Evolutionary conservation across 331 rosid genomes (phyloP).

Genomic region (Cydonia oblonga): DNA sequence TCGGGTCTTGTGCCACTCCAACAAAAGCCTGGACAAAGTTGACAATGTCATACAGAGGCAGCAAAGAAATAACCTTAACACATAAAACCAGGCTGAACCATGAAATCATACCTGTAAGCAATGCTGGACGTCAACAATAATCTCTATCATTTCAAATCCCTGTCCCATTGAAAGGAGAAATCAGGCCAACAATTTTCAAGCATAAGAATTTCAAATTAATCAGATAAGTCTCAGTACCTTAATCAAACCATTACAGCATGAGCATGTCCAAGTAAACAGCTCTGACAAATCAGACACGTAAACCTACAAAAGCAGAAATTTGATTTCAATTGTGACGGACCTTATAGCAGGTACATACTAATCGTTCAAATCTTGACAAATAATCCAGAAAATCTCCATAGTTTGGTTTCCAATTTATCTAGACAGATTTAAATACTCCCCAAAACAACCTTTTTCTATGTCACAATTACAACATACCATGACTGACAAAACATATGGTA

Average conservation of each 20-base stretch:
- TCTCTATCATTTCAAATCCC: constrained; percentile 90
- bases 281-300: constrained; percentile 75
- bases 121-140: constrained; percentile 81
- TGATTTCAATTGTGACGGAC: neutral
- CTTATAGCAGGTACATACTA: neutral
- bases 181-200: constrained; percentile 9
- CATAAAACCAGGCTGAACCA: neutral
- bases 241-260: constrained; percentile 59
- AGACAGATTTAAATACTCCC: neutral
- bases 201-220: neutral
- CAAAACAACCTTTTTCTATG: neutral
- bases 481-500: neutral
- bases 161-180: constrained; percentile 32
- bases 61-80: neutral
- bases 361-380: neutral
- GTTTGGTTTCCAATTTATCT: neutral
- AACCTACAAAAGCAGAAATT: constrained; percentile 48
- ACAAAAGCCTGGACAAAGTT: constrained; percentile 62
- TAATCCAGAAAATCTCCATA: neutral
- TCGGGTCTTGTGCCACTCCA: constrained; percentile 74
- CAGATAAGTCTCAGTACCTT: constrained; percentile 46
- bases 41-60: constrained; percentile 13
- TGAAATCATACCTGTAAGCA: constrained; percentile 75
- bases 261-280: constrained; percentile 85
- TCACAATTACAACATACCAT: neutral